Base-by-base conservation (phyloP, 148 eudicot genomes). In the Camellia sinensis region DNA sequence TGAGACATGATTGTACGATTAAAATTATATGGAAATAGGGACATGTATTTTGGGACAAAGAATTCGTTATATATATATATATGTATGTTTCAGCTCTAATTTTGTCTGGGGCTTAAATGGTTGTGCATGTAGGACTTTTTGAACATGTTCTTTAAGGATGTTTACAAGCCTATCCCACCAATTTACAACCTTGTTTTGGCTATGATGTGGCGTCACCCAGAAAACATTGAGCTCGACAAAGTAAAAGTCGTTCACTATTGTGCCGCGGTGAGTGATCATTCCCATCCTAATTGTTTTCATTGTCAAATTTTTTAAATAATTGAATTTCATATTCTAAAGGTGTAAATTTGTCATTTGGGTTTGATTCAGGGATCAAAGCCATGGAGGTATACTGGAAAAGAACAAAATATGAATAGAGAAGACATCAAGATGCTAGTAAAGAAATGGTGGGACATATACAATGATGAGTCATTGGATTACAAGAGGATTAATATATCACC, bases 181-280 rank as follows among this genome's bases (percentile, higher is more conserved):
- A 73, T 62, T 0, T 84, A 88, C 87, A 88, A 88, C 82, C 73
- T 88, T 37, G 88, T 88, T 7, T 14, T 86, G 71, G 84, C 90
- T 71, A 88, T 88, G 90, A 48, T 88, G 69, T 86, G 90, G 90
- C 90, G 88, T 15, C 90, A 88, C 67, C 90, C 90, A 0, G 88
- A 84, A 61, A 74, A 82, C 10, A 54, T 88, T 9, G 48, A 88
- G 17, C 74, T 86, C 17, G 72, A 84, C 0, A 73, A 84, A 71
- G 90, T 84, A 1, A 88, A 84, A 72, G 90, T 88, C 17, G 87
- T 88, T 59, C 90, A 88, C 79, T 88, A 88, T 50, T 88, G 90
- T 78, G 88, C 88, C 2, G 73, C 81, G 40, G 89, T 80, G 68
- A 80, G 86, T 85, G 3, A 14, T 37, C 41, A 13, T 2, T 64